Percentiles rank a stretch among this genome's conserved stretches.
Evolutionary conservation across 768 basidiomycete species (phyloP).

Genomic region (Mycena chlorophos): DNA sequence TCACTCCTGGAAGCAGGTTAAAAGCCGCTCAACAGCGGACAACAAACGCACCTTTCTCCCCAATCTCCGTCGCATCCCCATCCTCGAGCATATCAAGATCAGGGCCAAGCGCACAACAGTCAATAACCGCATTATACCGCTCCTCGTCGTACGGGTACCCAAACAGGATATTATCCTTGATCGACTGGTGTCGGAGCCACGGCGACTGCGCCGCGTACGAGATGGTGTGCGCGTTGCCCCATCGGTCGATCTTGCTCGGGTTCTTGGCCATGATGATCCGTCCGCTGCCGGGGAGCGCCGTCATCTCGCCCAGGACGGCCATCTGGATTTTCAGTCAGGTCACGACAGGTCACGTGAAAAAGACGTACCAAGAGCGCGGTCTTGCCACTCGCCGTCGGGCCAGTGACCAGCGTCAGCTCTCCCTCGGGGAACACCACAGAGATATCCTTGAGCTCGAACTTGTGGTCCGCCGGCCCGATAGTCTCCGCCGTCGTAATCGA

Average conservation of each 20-base stretch:
- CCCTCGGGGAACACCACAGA: conserved; percentile 71
- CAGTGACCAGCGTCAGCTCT: conserved; percentile 69
- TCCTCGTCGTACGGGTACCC: conserved; percentile 70
- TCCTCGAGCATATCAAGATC: conserved; percentile 86
- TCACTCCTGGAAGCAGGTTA: no score
- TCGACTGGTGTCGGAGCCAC: conserved; percentile 70
- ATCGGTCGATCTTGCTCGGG: conserved; percentile 50
- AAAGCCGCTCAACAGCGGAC: no score
- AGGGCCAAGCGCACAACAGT: conserved; percentile 76
- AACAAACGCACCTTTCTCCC: conserved; percentile 49
- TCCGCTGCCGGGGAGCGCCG: conserved; percentile 47
- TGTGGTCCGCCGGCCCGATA: conserved; percentile 38
- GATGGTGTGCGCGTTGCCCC: conserved; percentile 61
- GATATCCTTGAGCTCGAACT: conserved; percentile 71
- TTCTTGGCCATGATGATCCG: conserved; percentile 70
- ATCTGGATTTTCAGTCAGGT: conserved; percentile 39
- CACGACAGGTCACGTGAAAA: neutral
- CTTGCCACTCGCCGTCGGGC: conserved; percentile 82
- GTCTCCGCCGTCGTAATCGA: conserved; percentile 11
- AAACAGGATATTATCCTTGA: conserved; percentile 81
- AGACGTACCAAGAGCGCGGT: conserved; percentile 66
- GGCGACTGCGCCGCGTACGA: conserved; percentile 76
- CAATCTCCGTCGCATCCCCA: conserved; percentile 84
- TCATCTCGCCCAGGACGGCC: conserved; percentile 75
- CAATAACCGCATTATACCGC: conserved; percentile 72